Evolutionary conservation across 768 basidiomycete species (phyloP), one percentile per base, ranked within the genome.

Genomic region (Tylopilus rubrobrunneus): DNA sequence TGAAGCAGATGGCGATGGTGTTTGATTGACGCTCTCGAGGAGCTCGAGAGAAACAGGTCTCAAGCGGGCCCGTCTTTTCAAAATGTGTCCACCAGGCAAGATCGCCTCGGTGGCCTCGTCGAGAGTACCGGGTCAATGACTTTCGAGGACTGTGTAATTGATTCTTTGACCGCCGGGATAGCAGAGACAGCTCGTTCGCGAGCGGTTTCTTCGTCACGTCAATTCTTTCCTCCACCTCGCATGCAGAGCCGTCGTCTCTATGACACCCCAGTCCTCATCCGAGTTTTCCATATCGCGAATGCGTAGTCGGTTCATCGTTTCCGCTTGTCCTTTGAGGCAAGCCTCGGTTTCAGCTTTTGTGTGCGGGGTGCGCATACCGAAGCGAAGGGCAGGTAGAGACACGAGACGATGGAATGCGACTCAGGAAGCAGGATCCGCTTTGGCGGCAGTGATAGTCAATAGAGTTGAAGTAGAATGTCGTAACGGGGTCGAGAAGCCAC

Each of bases 1-100:
- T 66, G 66, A 66, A 66, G 68, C 64, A 64, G 52, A 14, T 7
- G 75, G 75, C 37, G 83, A 80, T 31, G 74, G 63, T 2, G 77
- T 73, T 15, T 74, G 72, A 50, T 71, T 72, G 48, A 74, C 67
- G 56, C 77, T 78, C 66, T 84, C 78, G 17, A 82, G 74, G 44
- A 88, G 70, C 63, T 87, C 86, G 27, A 78, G 68, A 19, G 88
- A 89, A 14, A 89, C 74, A 2, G 87, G 88, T 48, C 87, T 76
- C 27, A 85, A 82, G 10, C 86, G 82, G 1, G 87, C 88, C 10
- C 88, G 81, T 52, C 87, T 78, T 68, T 91, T 90, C 37, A 76
- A 79, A 52, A 91, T 74, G 67, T 89, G 88, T 0, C 87, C 88
- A 12, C 86, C 86, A 3, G 88, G 88, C 0, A 87, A 90, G 53